Percentiles rank a stretch among this genome's conserved stretches.
phyloP scores from a whole-genome alignment of 2,329 filamentous ascomycete species.

The Calonectria naviculata region DNA sequence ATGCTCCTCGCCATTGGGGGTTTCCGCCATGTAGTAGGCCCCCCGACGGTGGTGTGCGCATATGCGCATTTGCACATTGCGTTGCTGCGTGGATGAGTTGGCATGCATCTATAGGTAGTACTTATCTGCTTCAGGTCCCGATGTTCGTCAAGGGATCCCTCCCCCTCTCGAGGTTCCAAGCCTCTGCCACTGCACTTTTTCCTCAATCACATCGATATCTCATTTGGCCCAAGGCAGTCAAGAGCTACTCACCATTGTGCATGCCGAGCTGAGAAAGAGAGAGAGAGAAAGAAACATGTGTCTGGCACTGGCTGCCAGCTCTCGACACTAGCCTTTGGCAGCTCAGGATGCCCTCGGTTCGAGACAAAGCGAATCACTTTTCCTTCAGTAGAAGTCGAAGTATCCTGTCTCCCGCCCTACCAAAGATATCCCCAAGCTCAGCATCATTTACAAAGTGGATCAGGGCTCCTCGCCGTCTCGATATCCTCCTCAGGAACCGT shows the following conservation, averaged over 20 bases:
- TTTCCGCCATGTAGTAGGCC: neutral
- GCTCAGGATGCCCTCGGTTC: constrained; percentile 41
- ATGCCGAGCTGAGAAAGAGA: neutral
- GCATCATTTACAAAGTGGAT: constrained; percentile 22
- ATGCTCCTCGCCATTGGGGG: constrained; percentile 4
- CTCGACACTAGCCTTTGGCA: constrained; percentile 38
- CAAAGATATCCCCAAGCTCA: constrained; percentile 17
- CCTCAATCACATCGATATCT: neutral
- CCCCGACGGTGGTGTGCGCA: constrained; percentile 14
- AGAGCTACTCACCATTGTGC: neutral
- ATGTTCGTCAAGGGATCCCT: neutral
- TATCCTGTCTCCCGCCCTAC: constrained; percentile 6
- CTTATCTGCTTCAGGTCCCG: constrained; percentile 1
- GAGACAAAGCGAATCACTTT: constrained; percentile 40
- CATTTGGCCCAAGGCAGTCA: neutral
- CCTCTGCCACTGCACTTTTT: neutral
- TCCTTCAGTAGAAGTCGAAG: constrained; percentile 29
- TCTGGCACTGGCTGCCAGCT: constrained; percentile 19
- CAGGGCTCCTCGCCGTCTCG: constrained; percentile 23
- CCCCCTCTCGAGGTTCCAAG: constrained; percentile 1
- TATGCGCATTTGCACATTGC: constrained; percentile 18
- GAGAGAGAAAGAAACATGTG: constrained; percentile 15
- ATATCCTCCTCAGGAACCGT: constrained; percentile 27
- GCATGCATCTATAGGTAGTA: constrained; percentile 14
- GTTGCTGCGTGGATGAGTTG: constrained; percentile 16